Evolutionary conservation across 176 grass and related monocot genomes (phyloP).

Genomic region (Lolium multiflorum): DNA sequence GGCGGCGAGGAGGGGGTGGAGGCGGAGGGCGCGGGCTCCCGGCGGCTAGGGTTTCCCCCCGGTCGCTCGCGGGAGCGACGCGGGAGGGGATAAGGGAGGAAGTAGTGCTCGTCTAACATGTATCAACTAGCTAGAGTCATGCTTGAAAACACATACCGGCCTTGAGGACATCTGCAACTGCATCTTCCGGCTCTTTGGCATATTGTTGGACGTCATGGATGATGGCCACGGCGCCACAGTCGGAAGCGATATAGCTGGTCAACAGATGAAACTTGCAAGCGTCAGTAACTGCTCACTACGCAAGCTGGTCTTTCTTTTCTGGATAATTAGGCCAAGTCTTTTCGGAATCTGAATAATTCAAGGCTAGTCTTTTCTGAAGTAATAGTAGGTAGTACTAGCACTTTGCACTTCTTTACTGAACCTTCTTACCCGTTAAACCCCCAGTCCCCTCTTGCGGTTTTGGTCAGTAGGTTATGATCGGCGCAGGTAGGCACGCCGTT

Average conservation of each 20-base stretch:
- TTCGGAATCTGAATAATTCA: background rate
- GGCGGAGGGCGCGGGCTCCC: too few relatives aligned
- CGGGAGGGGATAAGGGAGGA: too few relatives aligned
- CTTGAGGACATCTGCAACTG: conserved; percentile 92
- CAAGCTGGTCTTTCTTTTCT: background rate
- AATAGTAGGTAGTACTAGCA: too few relatives aligned
- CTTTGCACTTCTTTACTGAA: background rate
- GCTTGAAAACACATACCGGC: conserved; percentile 55
- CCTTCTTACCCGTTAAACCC: conserved; percentile 73
- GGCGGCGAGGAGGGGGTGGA: too few relatives aligned
- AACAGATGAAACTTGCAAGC: conserved; percentile 36
- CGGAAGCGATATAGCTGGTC: conserved; percentile 85
- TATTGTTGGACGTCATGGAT: conserved; percentile 72
- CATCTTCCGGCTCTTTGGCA: conserved; percentile 81
- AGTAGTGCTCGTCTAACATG: too few relatives aligned
- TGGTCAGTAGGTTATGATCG: conserved; percentile 82
- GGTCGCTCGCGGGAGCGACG: too few relatives aligned
- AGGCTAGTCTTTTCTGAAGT: too few relatives aligned
- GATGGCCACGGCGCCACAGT: conserved; percentile 86
- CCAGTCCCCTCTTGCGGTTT: conserved; percentile 71
- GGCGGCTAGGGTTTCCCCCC: too few relatives aligned
- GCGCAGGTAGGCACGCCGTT: conserved; percentile 92
- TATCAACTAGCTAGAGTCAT: background rate
- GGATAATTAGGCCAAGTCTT: background rate
- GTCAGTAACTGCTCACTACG: conserved; percentile 20